These are phyloP conservation scores for Pythium sukuiense DNA, from an alignment of 352 stramenopile genomes.

Conservation along the genomic window DNA sequence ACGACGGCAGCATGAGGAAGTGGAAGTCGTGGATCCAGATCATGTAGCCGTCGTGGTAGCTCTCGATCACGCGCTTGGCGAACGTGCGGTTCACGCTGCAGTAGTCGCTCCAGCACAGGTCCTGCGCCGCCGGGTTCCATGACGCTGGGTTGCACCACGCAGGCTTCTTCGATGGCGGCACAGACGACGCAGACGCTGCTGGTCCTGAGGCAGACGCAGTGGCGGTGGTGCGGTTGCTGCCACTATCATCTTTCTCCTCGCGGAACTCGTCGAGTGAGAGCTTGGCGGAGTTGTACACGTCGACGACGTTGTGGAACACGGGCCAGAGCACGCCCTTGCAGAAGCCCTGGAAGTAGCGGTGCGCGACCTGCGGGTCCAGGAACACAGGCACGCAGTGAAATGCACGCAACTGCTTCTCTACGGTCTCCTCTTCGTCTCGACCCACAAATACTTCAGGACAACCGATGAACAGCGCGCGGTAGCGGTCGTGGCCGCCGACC, in stretches of 20 bases:
- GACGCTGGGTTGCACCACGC: constrained; percentile 62
- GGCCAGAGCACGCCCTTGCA: constrained; percentile 98
- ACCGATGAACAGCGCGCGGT: constrained; percentile 65
- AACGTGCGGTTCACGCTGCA: constrained; percentile 69
- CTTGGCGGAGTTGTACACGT: constrained; percentile 92
- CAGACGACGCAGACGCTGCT: not conserved
- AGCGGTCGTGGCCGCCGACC: constrained; percentile 48
- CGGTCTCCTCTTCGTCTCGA: constrained; percentile 50
- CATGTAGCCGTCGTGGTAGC: constrained; percentile 79
- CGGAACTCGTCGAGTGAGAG: constrained; percentile 52
- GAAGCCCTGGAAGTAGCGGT: constrained; percentile 91
- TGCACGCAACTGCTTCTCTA: constrained; percentile 76
- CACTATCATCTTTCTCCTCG: not conserved
- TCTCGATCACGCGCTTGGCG: constrained; percentile 52
- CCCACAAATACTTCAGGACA: constrained; percentile 76
- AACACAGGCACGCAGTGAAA: constrained; percentile 97
- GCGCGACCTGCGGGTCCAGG: constrained; percentile 83
- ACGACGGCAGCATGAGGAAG: constrained; percentile 96
- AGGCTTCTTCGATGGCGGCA: constrained; percentile 3
- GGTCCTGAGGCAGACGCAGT: not conserved
- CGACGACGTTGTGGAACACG: constrained; percentile 96
- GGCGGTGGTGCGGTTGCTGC: not conserved
- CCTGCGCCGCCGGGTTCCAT: constrained; percentile 78
- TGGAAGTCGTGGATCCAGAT: constrained; percentile 99
- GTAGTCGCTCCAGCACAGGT: constrained; percentile 79